Conservation (phyloP, 2,329 filamentous ascomycete genomes). For the Botrytis deweyae region DNA sequence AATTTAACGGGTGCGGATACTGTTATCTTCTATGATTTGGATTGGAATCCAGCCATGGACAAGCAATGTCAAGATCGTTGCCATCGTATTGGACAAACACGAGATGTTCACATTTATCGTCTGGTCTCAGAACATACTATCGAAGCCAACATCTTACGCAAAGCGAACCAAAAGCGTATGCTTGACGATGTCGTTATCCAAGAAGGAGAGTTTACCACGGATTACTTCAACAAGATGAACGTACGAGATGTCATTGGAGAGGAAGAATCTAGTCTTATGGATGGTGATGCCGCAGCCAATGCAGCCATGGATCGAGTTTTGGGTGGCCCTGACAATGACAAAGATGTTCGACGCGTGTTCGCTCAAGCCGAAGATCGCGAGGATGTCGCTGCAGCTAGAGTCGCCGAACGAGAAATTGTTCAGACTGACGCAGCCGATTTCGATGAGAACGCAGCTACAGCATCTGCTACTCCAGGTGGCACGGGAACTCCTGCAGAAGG, state of each 20-base stretch:
- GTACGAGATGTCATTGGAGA: slow-evolving; percentile 67
- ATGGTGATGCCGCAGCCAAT: slow-evolving; percentile 69
- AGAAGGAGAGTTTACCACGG: slow-evolving; percentile 95
- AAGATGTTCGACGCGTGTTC: slow-evolving; percentile 69
- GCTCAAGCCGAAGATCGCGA: slow-evolving; percentile 91
- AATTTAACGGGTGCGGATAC: slow-evolving; percentile 96
- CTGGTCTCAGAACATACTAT: slow-evolving; percentile 93
- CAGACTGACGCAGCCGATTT: slow-evolving; percentile 85
- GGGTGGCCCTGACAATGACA: slow-evolving; percentile 55
- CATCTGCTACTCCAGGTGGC: slow-evolving; percentile 35
- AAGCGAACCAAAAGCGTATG: slow-evolving; percentile 96
- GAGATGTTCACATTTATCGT: slow-evolving; percentile 97
- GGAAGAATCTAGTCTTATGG: slow-evolving; percentile 51
- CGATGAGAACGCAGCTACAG: slow-evolving; percentile 57
- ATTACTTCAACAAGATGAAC: slow-evolving; percentile 81
- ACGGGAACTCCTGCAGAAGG: slow-evolving; percentile 36
- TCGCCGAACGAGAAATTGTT: slow-evolving; percentile 83
- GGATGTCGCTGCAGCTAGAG: slow-evolving; percentile 82
- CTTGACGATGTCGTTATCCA: slow-evolving; percentile 98
- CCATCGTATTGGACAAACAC: slow-evolving; percentile 94
- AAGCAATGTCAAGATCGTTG: slow-evolving; percentile 98
- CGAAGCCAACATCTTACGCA: slow-evolving; percentile 94
- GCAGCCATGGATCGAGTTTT: slow-evolving; percentile 85
- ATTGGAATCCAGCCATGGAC: slow-evolving; percentile 99
- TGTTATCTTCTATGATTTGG: slow-evolving; percentile 97